Evolutionary conservation across 2,329 filamentous ascomycete species (phyloP).

Genomic region (Beauveria australis): DNA sequence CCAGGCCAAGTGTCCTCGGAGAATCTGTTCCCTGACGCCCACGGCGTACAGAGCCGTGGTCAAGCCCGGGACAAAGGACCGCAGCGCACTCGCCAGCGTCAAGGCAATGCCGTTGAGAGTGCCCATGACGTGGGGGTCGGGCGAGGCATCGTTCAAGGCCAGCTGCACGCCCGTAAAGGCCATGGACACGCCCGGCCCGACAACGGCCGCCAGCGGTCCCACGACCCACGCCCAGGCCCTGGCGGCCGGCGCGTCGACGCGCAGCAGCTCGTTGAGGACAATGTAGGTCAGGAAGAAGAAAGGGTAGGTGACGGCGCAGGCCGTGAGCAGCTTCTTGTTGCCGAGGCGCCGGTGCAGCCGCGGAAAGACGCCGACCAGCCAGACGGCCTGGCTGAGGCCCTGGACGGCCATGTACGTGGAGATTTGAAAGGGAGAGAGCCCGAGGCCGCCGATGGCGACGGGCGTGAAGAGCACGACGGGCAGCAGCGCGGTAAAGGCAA

Average conservation of each 20-base stretch:
- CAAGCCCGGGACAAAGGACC: constrained; percentile 57
- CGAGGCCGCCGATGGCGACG: constrained; percentile 54
- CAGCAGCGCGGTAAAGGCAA: constrained; percentile 62
- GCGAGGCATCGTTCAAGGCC: constrained; percentile 65
- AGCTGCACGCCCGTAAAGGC: constrained; percentile 64
- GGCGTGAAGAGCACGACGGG: constrained; percentile 63
- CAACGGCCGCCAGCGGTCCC: constrained; percentile 33
- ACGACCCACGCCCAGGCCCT: constrained; percentile 48
- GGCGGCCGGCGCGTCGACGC: constrained; percentile 27
- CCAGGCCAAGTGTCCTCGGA: constrained; percentile 48
- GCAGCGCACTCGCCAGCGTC: constrained; percentile 50
- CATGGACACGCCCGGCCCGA: constrained; percentile 58
- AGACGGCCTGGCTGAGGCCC: constrained; percentile 59
- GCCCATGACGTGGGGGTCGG: constrained; percentile 54
- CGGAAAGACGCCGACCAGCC: constrained; percentile 65
- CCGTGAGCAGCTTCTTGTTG: constrained; percentile 55
- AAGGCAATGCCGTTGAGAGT: constrained; percentile 59
- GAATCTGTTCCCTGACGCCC: constrained; percentile 52
- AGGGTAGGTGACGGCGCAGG: constrained; percentile 50
- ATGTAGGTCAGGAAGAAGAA: constrained; percentile 54
- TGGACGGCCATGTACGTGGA: constrained; percentile 56
- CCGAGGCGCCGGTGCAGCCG: constrained; percentile 56
- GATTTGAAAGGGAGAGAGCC: constrained; percentile 55
- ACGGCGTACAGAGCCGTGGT: constrained; percentile 62
- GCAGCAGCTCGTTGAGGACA: constrained; percentile 40